Evolutionary conservation across 768 basidiomycete genomes (phyloP).

Genomic region (Cystobasidium tubakii): DNA sequence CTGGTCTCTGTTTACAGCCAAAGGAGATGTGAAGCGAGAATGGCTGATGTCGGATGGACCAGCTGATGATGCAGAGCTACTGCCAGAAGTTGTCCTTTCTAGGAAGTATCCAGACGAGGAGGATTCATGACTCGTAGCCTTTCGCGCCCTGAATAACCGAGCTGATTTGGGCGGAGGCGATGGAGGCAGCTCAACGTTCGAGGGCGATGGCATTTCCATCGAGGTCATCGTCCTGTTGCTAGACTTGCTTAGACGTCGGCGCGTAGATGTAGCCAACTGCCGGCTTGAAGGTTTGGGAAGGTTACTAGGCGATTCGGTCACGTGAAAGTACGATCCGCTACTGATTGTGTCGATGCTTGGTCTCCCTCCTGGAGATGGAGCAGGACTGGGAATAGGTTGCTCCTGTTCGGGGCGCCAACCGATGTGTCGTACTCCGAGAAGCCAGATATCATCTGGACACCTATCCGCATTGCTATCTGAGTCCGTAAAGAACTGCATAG

Average conservation of each 20-base stretch:
- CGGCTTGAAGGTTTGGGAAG: neutral
- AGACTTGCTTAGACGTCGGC: constrained; percentile 28
- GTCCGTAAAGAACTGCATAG: constrained; percentile 83
- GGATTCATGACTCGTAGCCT: neutral
- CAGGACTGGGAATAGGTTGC: neutral
- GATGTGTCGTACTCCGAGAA: constrained; percentile 73
- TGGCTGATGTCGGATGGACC: neutral
- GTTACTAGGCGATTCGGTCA: neutral
- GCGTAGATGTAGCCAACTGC: neutral
- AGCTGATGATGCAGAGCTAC: neutral
- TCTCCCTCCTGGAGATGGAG: constrained; percentile 1
- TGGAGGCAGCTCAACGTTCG: constrained; percentile 42
- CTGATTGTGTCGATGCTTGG: neutral
- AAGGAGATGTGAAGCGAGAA: neutral
- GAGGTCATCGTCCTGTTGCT: constrained; percentile 38
- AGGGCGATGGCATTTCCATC: constrained; percentile 40
- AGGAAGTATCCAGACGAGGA: neutral
- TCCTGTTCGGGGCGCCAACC: constrained; percentile 54
- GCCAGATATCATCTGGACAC: constrained; percentile 77
- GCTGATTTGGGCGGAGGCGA: neutral
- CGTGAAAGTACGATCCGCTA: constrained; percentile 25
- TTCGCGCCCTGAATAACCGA: neutral
- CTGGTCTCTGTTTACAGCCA: neutral
- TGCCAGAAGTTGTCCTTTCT: neutral
- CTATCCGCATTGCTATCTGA: constrained; percentile 78